Base-by-base conservation (phyloP, 2,329 filamentous ascomycete species). In the Pseudodiploospora longispora region DNA sequence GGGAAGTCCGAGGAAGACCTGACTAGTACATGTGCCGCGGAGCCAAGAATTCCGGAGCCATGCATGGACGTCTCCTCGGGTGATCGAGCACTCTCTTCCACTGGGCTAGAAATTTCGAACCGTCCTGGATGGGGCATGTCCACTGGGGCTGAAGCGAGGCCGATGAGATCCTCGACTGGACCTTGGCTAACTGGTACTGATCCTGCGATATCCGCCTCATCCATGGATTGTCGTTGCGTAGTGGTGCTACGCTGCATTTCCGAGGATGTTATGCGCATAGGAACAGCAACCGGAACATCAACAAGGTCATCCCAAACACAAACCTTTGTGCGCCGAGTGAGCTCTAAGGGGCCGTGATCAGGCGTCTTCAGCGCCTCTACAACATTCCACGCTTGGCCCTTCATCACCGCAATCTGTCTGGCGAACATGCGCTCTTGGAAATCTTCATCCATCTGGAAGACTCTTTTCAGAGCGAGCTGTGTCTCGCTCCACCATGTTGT, bases 341-440 rank as follows among this genome's bases (percentile, higher is more conserved):
- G 77, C 66, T 97, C 93, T 12, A 98, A 71, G 0, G 93, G 93
- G 0, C 93, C 93, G 59, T 97, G 91, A 58, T 97, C 93, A 1
- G 80, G 74, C 12, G 86, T 86, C 63, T 98, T 98, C 49, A 98
- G 75, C 1, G 93, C 96, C 68, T 98, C 93, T 4, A 98, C 93
- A 0, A 98, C 93, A 60, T 98, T 98, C 89, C 93, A 98, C 1
- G 93, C 93, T 61, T 98, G 93, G 8, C 93, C 93, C 66, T 98
- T 98, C 88, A 98, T 95, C 47, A 98, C 93, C 1, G 93, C 91
- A 49, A 98, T 94, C 60, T 98, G 93, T 53, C 87, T 82, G n/a
- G 88, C 88, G 67, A 95, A 98, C 93, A 98, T 98, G 65, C 87
- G 85, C 68, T 98, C 93, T 62, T 97, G 88, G 64, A 98, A 98